Evolutionary conservation across 805 yeast species (phyloP).

Genomic region (Teunomyces pallodes): DNA sequence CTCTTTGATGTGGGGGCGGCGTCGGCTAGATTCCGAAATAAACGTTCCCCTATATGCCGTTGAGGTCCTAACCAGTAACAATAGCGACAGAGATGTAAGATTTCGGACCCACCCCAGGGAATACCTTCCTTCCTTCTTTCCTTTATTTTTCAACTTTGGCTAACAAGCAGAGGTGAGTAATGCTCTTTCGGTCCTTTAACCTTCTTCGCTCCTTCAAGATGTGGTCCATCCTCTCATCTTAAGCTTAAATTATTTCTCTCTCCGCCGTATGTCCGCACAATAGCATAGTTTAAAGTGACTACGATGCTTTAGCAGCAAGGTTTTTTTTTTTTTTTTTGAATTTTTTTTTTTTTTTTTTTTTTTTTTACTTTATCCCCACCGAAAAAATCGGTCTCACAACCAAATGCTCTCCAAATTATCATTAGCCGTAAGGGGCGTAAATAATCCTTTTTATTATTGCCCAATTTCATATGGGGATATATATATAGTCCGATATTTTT

Average conservation of each 20-base stretch:
- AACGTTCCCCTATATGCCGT: background rate
- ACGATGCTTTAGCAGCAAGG: background rate
- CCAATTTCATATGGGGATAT: conserved; percentile 4
- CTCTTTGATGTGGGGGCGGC: background rate
- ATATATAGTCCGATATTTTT: background rate
- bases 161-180: too few species aligned
- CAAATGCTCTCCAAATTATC: conserved; percentile 1
- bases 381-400: conserved; percentile 1
- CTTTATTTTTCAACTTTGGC: too few species aligned
- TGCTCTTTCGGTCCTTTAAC: too few species aligned
- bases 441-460: conserved; percentile 2
- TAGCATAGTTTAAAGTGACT: background rate
- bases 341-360: background rate
- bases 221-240: too few species aligned
- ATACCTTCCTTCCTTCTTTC: too few species aligned
- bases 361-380: background rate
- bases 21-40: background rate
- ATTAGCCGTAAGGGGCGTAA: conserved; percentile 1
- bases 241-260: background rate
- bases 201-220: too few species aligned
- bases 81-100: background rate
- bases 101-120: too few species aligned
- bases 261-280: background rate
- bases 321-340: background rate
- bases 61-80: background rate